Base-by-base conservation (phyloP, 495 filamentous ascomycete species). In the Copromyces sp. region DNA sequence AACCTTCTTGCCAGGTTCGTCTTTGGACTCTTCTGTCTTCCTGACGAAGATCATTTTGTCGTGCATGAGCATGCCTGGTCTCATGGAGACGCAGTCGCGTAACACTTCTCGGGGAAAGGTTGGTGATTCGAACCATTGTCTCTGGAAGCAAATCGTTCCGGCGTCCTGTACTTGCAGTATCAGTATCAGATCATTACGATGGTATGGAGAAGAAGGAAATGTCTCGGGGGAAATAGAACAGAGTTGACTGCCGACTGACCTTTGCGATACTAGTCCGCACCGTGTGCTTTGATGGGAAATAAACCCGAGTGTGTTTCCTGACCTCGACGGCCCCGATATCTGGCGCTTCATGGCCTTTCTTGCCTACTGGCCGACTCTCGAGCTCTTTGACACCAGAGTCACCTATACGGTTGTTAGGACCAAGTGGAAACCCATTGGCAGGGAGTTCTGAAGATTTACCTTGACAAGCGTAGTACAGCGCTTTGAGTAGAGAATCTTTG, bases 61-160 rank as follows among this genome's bases (percentile, higher is more conserved):
- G 81, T 99, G 95, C 86, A 96, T 95, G 72, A 99, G 82, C 11
- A 97, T 74, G 2, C 91, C 90, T 20, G 76, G 47, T 16, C 94
- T 81, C 20, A 81, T 80, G 70, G 91, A 97, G 61, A 85, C 81
- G 78, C 91, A 95, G 74, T 99, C 94, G 20, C 88, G 87, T 73
- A 98, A 76, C 0, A 92, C 76, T n/a, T 84, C 75, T 17, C 84
- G 83, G 0, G 95, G 95, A 74, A 98, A 98, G 0, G 82, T 86
- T 0, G 80, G 71, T 0, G 84, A 78, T 9, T 89, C 80, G 83
- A 89, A 97, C 89, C 90, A 94, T 71, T 85, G 86, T 2, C 84
- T 76, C 69, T 90, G 86, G 53, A 95, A 87, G 76, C 92, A 97
- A 38, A 98, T 92, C 0, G 94, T 97, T 3, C 95, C 95, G 3